Evolutionary conservation across 352 stramenopile genomes (phyloP).

Genomic region (Globisporangium heterothallicum): DNA sequence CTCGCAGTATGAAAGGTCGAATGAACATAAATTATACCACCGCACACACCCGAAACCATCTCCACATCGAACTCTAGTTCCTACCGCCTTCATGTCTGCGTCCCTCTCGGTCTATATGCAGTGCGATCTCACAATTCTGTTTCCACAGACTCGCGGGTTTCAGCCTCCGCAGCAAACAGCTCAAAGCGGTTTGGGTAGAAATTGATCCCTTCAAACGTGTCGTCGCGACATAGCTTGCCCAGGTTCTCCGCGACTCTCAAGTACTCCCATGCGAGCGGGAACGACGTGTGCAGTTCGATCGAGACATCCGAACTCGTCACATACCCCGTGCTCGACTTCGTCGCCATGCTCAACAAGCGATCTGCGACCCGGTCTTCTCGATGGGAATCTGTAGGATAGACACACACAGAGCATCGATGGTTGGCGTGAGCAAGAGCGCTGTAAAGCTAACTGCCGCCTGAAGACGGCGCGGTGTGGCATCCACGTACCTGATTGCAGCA

Average conservation of each 20-base stretch:
- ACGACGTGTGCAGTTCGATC: constrained; percentile 89
- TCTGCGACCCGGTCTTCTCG: constrained; percentile 80
- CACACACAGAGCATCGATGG: constrained; percentile 14
- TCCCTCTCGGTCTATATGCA: no score
- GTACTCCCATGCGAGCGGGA: constrained; percentile 95
- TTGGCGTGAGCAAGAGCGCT: neutral
- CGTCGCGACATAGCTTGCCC: constrained; percentile 93
- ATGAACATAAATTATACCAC: constrained; percentile 13
- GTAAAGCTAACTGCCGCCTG: constrained; percentile 20
- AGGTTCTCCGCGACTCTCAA: constrained; percentile 92
- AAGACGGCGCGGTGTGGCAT: constrained; percentile 4
- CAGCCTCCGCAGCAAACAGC: constrained; percentile 24
- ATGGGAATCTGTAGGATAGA: constrained; percentile 47
- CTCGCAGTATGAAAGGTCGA: neutral
- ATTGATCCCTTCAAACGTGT: constrained; percentile 92
- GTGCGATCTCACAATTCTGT: constrained; percentile 15
- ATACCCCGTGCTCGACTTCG: constrained; percentile 61
- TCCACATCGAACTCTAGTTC: constrained; percentile 1
- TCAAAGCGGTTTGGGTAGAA: constrained; percentile 94
- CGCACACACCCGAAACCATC: constrained; percentile 1
- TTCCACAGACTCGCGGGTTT: neutral
- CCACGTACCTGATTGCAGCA: constrained; percentile 84
- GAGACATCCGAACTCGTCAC: constrained; percentile 91
- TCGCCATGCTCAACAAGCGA: constrained; percentile 68
- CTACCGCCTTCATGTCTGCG: no score